Base-by-base conservation (phyloP, 2,329 filamentous ascomycete species). In the Pseudomassariella vexata region DNA sequence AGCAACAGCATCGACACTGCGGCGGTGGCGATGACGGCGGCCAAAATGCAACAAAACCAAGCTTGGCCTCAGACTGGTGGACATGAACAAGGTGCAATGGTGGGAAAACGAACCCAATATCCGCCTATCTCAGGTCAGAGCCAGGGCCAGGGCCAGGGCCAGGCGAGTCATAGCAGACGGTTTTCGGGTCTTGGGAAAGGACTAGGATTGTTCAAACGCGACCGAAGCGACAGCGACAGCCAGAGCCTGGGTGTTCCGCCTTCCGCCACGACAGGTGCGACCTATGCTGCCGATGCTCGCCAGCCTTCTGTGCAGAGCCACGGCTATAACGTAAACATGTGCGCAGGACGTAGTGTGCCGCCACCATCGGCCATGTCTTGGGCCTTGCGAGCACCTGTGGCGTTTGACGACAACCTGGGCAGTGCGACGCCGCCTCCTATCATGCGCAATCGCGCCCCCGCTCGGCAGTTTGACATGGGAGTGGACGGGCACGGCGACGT, bases 401-500 rank as follows among this genome's bases (percentile, higher is more conserved):
- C 56, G 52, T 32, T 43, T 0, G 64, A 65, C 1, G 65, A 69
- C 4, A 66, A 70, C 8, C 49, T 61, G 4, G 50, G 57, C 2
- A 65, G 72, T 19, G 67, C 70, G 1, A 77, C 73, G 6, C 73
- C 73, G 3, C 73, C 73, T 5, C 73, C 73, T 2, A 77, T 77
- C 30, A 52, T 67, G 57, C 60, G 71, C 11, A 69, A 65, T 30
- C 55, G 50, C 3, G 46, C 31, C 5, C 35, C 36, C 12, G 37
- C 39, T 4, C 35, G 24, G 15, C n/a, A n/a, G n/a, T n/a, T n/a
- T n/a, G 30, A 21, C 29, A 28, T 25, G 24, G 24, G 11, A n/a
- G 11, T 21, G 8, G 16, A 27, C 32, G 28, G 26, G 28, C 9
- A 28, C 23, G 15, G 33, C 28, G 8, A 40, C 28, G 14, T 35